Base-by-base conservation (phyloP, 805 yeast genomes). In the Isabelozyma heimii region DNA sequence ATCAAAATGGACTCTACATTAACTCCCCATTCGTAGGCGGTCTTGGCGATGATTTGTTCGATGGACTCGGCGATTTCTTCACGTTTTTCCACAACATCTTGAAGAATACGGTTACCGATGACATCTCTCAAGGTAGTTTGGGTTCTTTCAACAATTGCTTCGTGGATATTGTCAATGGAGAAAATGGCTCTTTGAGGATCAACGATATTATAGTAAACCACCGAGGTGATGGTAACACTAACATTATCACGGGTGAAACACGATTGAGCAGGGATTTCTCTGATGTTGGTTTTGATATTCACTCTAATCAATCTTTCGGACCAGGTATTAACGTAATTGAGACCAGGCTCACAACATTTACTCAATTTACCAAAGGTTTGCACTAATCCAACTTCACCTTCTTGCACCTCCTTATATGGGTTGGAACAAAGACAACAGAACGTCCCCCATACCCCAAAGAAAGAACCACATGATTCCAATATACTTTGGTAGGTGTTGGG, bases 191-290 rank as follows among this genome's bases (percentile, higher is more conserved):
- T 80, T 58, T 83, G 85, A 1, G 91, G 90, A 53, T 84, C 84
- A 37, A 80, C 72, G 53, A 85, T 79, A 60, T 83, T 83, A 69
- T 79, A 85, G 64, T 84, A 84, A 37, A 85, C 75, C 26, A 85
- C 89, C 9, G 87, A 81, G 39, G 87, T 82, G 51, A 84, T 69
- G n/a, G 73, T 59, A 46, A 85, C 80, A 45, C 78, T 70, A 48
- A 85, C 87, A 54, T 85, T 85, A 63, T 85, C 91, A 58, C 79
- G 76, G n/a, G 91, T 85, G 69, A 85, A 76, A 67, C 89, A 84
- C 39, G 74, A 70, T 61, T 84, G 86, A n/a, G 81, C 79, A 1
- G 88, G 87, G 40, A 85, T 77, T 51, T 84, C 89, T 54, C 78
- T 66, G 27, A 84, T 84, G 62, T 75, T 81, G 54, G 82, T 72